Evolutionary conservation across 2,329 filamentous ascomycete species (phyloP).

Genomic region (Botryosphaeria agaves): DNA sequence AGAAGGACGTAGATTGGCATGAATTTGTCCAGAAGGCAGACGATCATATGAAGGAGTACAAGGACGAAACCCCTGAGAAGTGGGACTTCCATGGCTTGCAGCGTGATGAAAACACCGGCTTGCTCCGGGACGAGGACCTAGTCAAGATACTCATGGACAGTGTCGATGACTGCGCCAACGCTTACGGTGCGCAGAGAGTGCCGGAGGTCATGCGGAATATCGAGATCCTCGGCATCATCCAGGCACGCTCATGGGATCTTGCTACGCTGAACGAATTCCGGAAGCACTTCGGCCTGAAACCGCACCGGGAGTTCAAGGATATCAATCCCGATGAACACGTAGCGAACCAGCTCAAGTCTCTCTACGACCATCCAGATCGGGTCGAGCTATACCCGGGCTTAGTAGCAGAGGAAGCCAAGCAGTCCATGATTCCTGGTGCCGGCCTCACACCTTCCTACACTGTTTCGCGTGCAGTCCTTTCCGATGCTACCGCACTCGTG

Average conservation of each 20-base stretch:
- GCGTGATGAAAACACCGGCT: conserved; percentile 24
- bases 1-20: conserved; percentile 7
- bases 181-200: conserved; percentile 41
- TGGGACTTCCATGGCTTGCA: conserved; percentile 16
- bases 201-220: conserved; percentile 40
- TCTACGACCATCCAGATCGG: conserved; percentile 46
- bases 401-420: conserved; percentile 41
- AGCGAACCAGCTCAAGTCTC: conserved; percentile 34
- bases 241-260: conserved; percentile 43
- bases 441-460: conserved; percentile 37
- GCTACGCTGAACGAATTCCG: conserved; percentile 48
- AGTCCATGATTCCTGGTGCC: conserved; percentile 31
- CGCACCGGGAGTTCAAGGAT: conserved; percentile 38
- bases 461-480: conserved; percentile 37
- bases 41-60: conserved; percentile 11
- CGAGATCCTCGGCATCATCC: conserved; percentile 45
- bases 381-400: conserved; percentile 56
- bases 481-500: conserved; percentile 42
- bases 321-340: conserved; percentile 42
- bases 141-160: conserved; percentile 36
- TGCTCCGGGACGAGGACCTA: conserved; percentile 40
- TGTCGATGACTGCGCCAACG: conserved; percentile 43
- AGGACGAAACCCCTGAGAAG: conserved; percentile 11
- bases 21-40: conserved; percentile 13
- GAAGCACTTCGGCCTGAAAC: conserved; percentile 41